A percentile compares a stretch with the other conserved stretches of the same genome.
Evolutionary conservation across 2,329 filamentous ascomycete species (phyloP).

Genomic region (Penicillium sp.): DNA sequence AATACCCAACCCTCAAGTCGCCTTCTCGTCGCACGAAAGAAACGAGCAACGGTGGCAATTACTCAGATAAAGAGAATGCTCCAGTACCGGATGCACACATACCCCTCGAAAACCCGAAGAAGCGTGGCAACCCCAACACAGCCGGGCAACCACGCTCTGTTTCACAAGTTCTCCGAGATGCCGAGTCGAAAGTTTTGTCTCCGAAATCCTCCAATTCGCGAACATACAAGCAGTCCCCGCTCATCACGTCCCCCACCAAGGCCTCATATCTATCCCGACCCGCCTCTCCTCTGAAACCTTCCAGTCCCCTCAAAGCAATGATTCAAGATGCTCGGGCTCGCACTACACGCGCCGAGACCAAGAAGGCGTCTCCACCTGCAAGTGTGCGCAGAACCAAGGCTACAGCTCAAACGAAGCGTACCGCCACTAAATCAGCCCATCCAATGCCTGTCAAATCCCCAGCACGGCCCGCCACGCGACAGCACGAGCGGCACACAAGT

Average conservation of each 20-base stretch:
- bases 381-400: conserved; percentile 19
- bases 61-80: conserved; percentile 73
- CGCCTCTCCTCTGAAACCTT: conserved; percentile 59
- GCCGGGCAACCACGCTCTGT: conserved; percentile 37
- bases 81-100: conserved; percentile 38
- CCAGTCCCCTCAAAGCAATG: conserved; percentile 34
- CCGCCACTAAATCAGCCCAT: conserved; percentile 23
- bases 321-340: conserved; percentile 21
- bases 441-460: conserved; percentile 21
- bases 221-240: conserved; percentile 56
- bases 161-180: conserved; percentile 42
- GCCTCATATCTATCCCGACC: conserved; percentile 53
- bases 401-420: conserved; percentile 16
- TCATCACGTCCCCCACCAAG: conserved; percentile 42
- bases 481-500: conserved; percentile 36
- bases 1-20: conserved; percentile 24
- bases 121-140: conserved; percentile 48
- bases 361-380: conserved; percentile 6
- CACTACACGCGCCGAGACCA: conserved; percentile 20
- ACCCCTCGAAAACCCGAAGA: conserved; percentile 66
- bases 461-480: conserved; percentile 36
- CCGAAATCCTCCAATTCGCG: conserved; percentile 79
- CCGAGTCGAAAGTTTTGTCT: conserved; percentile 64
- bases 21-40: conserved; percentile 25
- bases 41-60: conserved; percentile 59